Base-by-base conservation (phyloP, 139 green algal genomes). In the Medakamo hakoo region DNA sequence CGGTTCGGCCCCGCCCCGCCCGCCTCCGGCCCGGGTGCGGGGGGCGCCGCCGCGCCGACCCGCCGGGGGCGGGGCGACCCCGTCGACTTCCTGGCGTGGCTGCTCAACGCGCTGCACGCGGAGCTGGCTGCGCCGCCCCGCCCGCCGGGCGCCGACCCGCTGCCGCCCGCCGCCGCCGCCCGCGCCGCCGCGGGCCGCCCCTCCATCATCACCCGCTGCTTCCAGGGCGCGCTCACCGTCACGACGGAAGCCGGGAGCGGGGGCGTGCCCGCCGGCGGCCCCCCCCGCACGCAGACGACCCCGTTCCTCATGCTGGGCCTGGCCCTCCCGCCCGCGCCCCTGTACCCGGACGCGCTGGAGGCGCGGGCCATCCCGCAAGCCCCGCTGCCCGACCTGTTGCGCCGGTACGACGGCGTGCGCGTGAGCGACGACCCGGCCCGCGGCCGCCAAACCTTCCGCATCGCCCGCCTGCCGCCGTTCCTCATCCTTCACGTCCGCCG, bases 281-380 rank as follows among this genome's bases (percentile, higher is more conserved):
- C 40, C 16, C 40, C 40, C 40, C 40, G 40, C 40, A 16, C 84
- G 25, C 71, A 85, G 57, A 63, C 66, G 16, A 63, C 88, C 60
- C 86, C 88, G 57, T 98, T 97, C 73, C 77, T 96, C 59, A 79
- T 96, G 76, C 81, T 98, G 49, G 80, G 74, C 4, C 65, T 97
- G 63, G 91, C 98, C 75, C 79, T 99, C 52, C 93, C 93, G 4
- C 72, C 88, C 2, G 78, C 92, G 3, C 93, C 92, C n/a, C 79
- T 99, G 27, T 98, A 95, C 81, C 94, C 95, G 75, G 92, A 98
- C 68, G 81, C 80, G 1, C 66, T 96, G 73, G 89, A 98, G 66
- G 90, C 92, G 68, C 93, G 96, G 73, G 95, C 94, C 78, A 97
- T 99, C 64, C 92, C 92, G n/a, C 92, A 98, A 82, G 82, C 94